Evolutionary conservation across 2,329 filamentous ascomycete species (phyloP), one percentile per base, ranked within the genome.

Genomic region (Podosphaera fusca): DNA sequence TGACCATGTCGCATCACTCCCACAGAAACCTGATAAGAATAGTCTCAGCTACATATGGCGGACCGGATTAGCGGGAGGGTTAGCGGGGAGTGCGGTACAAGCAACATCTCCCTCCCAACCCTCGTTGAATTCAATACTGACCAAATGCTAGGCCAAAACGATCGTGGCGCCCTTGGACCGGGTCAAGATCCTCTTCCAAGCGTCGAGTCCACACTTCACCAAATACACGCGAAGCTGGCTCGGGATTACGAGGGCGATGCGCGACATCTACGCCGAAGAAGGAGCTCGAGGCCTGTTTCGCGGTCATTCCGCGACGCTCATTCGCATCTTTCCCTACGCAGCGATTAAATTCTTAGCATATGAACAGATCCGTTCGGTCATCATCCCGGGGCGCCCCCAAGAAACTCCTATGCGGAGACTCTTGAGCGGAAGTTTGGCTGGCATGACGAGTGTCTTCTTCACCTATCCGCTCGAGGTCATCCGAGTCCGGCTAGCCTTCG

Each of bases 321-420:
- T 96, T 56, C 83, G 92, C 61, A 94, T 98, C 61, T 98, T 96
- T 65, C 92, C 92, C 4, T 98, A 98, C 69, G 92, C 90, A 14
- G 90, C 86, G 51, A 95, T 96, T 70, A 98, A 98, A 67, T 98
- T 98, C 67, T 78, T 98, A 47, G 89, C 90, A 51, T 98, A 98
- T 72, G 92, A 98, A 69, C 92, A 98, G 70, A 87, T 95, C 61
- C 85, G 92, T 59, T 80, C 84, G 10, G 65, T 82, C 12, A 67
- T 96, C 36, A 96, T 98, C 60, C 78, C 78, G 1, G 73, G 71
- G 42, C 79, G 75, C 55, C 73, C 82, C 4, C 76, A 94, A 58
- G 92, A 98, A 68, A 96, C 90, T 0, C 78, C 84, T 1, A 69
- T 84, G 34, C 80, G 92, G 55, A 79, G 92, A 9, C 78, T 92